Base-by-base conservation (phyloP, 140 eudicot species). In the Ambrosia hybrid region DNA sequence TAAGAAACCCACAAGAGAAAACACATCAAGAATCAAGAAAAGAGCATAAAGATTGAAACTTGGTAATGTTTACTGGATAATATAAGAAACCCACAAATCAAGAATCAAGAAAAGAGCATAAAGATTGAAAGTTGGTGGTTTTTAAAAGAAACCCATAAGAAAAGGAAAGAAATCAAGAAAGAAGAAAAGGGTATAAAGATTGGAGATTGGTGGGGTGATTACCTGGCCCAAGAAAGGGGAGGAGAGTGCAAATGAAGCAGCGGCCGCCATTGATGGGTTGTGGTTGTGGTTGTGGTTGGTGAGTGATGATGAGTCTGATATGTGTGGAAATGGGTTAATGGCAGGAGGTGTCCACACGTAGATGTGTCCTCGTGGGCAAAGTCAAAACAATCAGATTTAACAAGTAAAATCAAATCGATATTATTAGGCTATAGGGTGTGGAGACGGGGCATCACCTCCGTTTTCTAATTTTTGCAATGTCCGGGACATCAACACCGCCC, bases 201-300 rank as follows among this genome's bases (percentile, higher is more conserved):
- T n/a, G n/a, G n/a, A n/a, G n/a, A n/a, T n/a, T n/a, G 30, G 30
- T 21, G 30, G 30, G 30, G 30, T 21, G 13, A 7, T 57, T 46
- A 81, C 85, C 85, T 72, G 82, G 75, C 67, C 71, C 5, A 72
- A 2, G 82, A 77, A 76, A 16, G 73, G 69, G 39, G 77, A 63
- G 2, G 84, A 81, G 36, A 76, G 45, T 71, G 85, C 72, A 53
- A 82, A 65, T 66, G 85, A 76, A 49, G 85, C 84, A 68, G 84
- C 53, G n/a, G 53, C 53, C 53, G 53, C 53, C 53, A 48, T 48
- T 48, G 53, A 48, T 48, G 53, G 13, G 13, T 7, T 46, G 52
- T 9, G 13, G 53, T 48, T 48, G 53, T 8, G 53, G 4, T 48
- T 48, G 51, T 0, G 46, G 46, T 41, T 41, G 46, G 4, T 41